Evolutionary conservation across 2,329 filamentous ascomycete genomes (phyloP).

Genomic region (Pseudogymnoascus sp.): DNA sequence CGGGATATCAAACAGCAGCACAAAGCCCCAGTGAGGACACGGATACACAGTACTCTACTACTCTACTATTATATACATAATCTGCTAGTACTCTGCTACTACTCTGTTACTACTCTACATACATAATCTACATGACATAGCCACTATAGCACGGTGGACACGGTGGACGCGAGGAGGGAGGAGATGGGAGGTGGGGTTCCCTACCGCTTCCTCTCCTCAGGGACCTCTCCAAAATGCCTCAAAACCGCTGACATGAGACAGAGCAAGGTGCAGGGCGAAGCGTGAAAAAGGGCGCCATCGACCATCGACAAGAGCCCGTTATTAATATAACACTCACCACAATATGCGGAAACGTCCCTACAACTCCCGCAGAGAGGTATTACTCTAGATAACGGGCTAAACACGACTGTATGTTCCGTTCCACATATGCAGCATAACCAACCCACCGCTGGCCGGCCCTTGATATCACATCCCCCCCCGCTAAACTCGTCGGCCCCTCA

Average conservation of each 20-base stretch:
- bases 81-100: not conserved
- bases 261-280: not conserved
- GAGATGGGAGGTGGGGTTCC: not conserved
- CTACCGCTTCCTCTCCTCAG: no score
- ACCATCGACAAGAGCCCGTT: not conserved
- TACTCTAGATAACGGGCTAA: not conserved
- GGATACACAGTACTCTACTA: not conserved
- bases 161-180: not conserved
- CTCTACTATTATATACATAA: not conserved
- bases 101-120: not conserved
- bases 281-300: no score
- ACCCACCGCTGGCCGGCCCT: not conserved
- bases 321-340: not conserved
- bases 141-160: not conserved
- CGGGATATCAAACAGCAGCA: not conserved
- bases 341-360: not conserved
- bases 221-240: not conserved
- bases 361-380: not conserved
- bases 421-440: not conserved
- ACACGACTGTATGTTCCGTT: not conserved
- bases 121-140: not conserved
- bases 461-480: not conserved
- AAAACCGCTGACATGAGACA: not conserved
- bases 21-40: not conserved
- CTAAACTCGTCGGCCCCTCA: no score